These are phyloP conservation scores for Gossypium sturtianum DNA, from an alignment of 345 rosid species.

Conservation along the genomic window DNA sequence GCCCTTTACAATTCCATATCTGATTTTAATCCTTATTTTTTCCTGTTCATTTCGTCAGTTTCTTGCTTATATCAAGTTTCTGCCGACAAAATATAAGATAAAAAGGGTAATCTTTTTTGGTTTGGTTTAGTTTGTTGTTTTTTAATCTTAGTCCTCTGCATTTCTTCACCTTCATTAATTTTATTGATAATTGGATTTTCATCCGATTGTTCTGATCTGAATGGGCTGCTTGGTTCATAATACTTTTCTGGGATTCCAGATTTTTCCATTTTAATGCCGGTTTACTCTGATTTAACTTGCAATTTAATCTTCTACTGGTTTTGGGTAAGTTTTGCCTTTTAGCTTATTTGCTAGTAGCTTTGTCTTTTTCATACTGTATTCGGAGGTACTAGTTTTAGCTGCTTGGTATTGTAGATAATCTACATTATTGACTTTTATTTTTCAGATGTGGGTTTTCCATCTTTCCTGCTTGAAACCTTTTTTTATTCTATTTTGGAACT, in stretches of 20 bases:
- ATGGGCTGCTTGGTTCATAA: background rate
- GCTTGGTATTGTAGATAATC: background rate
- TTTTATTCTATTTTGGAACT: background rate
- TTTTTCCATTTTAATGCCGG: background rate
- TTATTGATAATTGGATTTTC: background rate
- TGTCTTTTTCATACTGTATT: background rate
- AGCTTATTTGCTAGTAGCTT: background rate
- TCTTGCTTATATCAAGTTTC: background rate
- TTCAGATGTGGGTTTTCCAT: background rate
- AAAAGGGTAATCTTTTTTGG: background rate
- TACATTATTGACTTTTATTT: background rate
- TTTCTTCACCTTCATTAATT: background rate
- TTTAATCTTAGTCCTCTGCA: background rate
- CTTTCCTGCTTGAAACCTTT: background rate
- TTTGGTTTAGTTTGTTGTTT: background rate
- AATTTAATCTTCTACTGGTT: background rate
- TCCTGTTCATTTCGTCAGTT: background rate
- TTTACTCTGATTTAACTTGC: background rate
- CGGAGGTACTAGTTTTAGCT: background rate
- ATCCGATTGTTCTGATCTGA: background rate
- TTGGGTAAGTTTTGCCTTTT: background rate
- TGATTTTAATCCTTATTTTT: background rate
- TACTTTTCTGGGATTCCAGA: slow-evolving; percentile 1
- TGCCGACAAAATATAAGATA: background rate
- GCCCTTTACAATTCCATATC: background rate